Evolutionary conservation across 345 rosid genomes (phyloP).

Genomic region (Brassica nigra): DNA sequence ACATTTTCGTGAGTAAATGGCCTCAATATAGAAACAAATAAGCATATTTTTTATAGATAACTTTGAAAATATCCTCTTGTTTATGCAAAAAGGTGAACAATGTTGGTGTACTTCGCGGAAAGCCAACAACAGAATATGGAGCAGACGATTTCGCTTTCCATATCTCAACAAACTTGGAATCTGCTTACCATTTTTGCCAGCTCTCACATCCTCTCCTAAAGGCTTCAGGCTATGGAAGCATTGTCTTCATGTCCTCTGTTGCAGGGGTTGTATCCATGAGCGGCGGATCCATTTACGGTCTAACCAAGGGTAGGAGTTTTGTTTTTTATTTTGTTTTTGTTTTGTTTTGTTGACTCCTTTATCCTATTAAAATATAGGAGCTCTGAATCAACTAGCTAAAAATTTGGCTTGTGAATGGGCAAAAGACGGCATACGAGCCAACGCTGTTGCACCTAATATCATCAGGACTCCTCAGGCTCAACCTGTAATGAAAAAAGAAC

Average conservation of each 20-base stretch:
- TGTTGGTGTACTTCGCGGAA: slow-evolving; percentile 41
- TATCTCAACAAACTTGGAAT: slow-evolving; percentile 53
- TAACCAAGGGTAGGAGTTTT: too few relatives aligned
- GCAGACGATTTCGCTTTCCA: slow-evolving; percentile 46
- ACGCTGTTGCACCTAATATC: not conserved
- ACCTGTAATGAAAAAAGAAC: not conserved
- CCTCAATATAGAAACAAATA: not conserved
- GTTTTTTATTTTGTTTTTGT: too few relatives aligned
- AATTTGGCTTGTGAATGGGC: slow-evolving; percentile 57
- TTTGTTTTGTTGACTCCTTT: not conserved
- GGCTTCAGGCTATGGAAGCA: slow-evolving; percentile 56
- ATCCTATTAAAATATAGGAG: slow-evolving; percentile 35
- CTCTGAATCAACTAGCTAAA: slow-evolving; percentile 53
- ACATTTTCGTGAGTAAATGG: slow-evolving; percentile 18
- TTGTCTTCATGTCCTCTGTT: slow-evolving; percentile 53
- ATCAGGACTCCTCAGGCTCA: slow-evolving; percentile 46
- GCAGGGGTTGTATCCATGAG: slow-evolving; percentile 18
- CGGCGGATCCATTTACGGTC: not conserved
- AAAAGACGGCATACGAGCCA: not conserved
- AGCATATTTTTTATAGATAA: not conserved
- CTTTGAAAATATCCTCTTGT: not conserved
- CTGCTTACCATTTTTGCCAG: slow-evolving; percentile 52
- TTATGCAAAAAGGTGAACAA: slow-evolving; percentile 48
- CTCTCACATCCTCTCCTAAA: slow-evolving; percentile 53
- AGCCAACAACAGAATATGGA: slow-evolving; percentile 43